phyloP scores from a whole-genome alignment of 2,329 filamentous ascomycete genomes.

The Penicillium crustosum region DNA sequence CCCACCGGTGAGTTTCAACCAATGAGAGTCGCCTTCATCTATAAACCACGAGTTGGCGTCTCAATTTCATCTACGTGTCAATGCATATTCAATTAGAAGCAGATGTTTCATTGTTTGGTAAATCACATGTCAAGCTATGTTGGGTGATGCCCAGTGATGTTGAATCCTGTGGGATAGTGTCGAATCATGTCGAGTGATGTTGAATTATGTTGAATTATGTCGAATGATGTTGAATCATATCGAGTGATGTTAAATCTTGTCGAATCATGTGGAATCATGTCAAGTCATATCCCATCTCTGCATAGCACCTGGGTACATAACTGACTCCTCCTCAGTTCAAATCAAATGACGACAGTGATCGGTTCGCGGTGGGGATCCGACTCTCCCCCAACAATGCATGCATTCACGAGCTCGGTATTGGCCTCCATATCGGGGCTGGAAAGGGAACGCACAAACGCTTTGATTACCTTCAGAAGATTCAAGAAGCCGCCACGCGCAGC shows the following conservation, averaged over 20 bases:
- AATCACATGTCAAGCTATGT: background rate
- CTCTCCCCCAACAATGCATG: background rate
- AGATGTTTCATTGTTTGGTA: background rate
- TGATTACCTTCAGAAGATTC: background rate
- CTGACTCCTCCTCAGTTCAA: background rate
- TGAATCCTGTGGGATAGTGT: no score
- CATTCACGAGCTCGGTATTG: background rate
- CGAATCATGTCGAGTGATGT: background rate
- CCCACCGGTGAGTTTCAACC: background rate
- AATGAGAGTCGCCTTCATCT: background rate
- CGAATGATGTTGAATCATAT: no score
- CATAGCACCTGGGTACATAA: background rate
- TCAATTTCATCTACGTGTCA: background rate
- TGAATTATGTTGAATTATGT: no score
- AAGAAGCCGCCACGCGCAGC: background rate
- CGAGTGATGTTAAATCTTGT: no score
- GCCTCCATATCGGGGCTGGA: background rate
- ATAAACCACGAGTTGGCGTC: background rate
- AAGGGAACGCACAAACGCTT: background rate
- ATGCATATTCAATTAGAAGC: background rate
- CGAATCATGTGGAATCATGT: no score
- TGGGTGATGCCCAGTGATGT: no score
- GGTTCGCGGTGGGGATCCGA: background rate
- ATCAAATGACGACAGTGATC: background rate
- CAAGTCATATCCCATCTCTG: background rate